These are phyloP conservation scores for Fusarium citri DNA, from an alignment of 2,329 filamentous ascomycete species.

Conservation along the genomic window DNA sequence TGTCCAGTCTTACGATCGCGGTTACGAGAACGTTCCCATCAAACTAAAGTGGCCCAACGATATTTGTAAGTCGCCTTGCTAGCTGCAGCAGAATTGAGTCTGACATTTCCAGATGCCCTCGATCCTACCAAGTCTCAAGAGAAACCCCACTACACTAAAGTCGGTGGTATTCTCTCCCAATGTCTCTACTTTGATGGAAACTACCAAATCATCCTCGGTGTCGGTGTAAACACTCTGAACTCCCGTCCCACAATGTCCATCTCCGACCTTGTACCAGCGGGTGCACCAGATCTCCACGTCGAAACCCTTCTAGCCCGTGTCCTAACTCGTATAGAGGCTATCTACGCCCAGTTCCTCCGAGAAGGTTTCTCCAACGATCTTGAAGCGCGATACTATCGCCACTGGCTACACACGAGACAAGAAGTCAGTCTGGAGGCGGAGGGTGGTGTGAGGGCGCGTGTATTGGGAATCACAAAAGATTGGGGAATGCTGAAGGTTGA, in stretches of 20 bases:
- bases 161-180: slow-evolving; percentile 92
- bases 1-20: slow-evolving; percentile 80
- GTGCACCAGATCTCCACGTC: slow-evolving; percentile 69
- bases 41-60: slow-evolving; percentile 99
- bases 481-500: slow-evolving; percentile 90
- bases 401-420: slow-evolving; percentile 88
- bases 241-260: slow-evolving; percentile 87
- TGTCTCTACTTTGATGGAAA: slow-evolving; percentile 80
- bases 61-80: slow-evolving; percentile 68
- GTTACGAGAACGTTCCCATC: slow-evolving; percentile 80
- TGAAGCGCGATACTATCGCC: slow-evolving; percentile 79
- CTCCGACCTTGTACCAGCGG: slow-evolving; percentile 72
- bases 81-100: accelerated
- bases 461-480: slow-evolving; percentile 90
- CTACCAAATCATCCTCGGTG: slow-evolving; percentile 88
- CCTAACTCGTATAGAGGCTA: slow-evolving; percentile 78
- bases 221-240: slow-evolving; percentile 89
- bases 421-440: slow-evolving; percentile 81
- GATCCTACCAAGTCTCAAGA: slow-evolving; percentile 68
- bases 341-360: slow-evolving; percentile 80
- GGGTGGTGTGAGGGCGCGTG: slow-evolving; percentile 77
- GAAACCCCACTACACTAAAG: slow-evolving; percentile 77
- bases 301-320: slow-evolving; percentile 87
- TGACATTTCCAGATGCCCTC: slow-evolving; percentile 64
- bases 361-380: slow-evolving; percentile 80